Conservation (phyloP, 106 monocot species). For the Alisma plantagoaquatica region DNA sequence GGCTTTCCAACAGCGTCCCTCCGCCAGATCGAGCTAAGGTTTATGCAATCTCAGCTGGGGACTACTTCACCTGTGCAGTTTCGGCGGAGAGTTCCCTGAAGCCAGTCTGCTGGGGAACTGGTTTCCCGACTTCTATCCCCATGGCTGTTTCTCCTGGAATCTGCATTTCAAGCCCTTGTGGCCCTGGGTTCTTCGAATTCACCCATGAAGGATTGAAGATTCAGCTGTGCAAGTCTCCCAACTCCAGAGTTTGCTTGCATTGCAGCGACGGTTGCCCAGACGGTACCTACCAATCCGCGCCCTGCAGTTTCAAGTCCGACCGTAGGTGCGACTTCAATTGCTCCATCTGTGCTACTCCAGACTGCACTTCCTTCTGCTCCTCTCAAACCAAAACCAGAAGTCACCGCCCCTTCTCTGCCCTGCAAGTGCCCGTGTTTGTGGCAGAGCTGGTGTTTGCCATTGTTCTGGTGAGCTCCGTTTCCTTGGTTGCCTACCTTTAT, state of each 20-base stretch:
- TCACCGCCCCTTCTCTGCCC: conserved; percentile 12
- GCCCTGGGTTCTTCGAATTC: conserved; percentile 70
- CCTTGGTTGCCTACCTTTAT: conserved; percentile 38
- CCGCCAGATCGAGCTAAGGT: conserved; percentile 44
- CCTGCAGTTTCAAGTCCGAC: conserved; percentile 54
- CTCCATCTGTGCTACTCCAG: conserved; percentile 32
- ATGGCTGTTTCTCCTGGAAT: conserved; percentile 91
- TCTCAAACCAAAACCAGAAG: conserved; percentile 3
- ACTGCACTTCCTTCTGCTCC: conserved; percentile 46
- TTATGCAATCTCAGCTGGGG: conserved; percentile 64
- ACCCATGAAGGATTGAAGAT: conserved; percentile 14
- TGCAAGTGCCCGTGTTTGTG: conserved; percentile 65
- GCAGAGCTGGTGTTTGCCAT: conserved; percentile 66
- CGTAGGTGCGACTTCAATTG: conserved; percentile 58
- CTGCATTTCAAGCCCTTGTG: conserved; percentile 49
- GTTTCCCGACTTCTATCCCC: conserved; percentile 68
- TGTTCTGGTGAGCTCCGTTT: conserved; percentile 39
- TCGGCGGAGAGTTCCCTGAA: conserved; percentile 34
- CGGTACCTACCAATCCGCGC: conserved; percentile 23
- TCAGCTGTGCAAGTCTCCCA: conserved; percentile 42
- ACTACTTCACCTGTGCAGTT: conserved; percentile 93
- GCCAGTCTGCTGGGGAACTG: conserved; percentile 81
- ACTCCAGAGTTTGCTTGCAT: conserved; percentile 72
- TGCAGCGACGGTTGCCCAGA: conserved; percentile 63
- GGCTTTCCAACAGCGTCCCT: conserved; percentile 41